Conservation (phyloP, 2,329 filamentous ascomycete genomes). For the Coniella vitis region DNA sequence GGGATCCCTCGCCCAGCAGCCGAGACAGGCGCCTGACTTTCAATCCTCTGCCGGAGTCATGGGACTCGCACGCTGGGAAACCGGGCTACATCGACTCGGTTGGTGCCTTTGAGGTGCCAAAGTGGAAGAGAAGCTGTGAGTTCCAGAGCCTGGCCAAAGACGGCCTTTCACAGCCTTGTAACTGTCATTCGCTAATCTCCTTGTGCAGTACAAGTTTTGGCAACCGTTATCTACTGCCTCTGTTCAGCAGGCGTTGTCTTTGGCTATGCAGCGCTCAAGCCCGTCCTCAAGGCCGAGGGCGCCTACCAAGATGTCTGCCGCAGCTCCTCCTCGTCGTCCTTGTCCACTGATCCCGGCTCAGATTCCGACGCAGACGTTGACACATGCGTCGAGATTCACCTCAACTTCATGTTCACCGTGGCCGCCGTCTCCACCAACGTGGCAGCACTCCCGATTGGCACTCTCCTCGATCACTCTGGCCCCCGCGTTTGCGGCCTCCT, state of each 20-base stretch:
- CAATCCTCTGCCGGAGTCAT: constrained; percentile 47
- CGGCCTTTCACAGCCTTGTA: too few species aligned
- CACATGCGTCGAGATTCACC: constrained; percentile 49
- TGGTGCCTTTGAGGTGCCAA: constrained; percentile 47
- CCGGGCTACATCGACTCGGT: constrained; percentile 39
- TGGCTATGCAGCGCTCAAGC: constrained; percentile 79
- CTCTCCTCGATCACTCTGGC: constrained; percentile 75
- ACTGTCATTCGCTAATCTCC: too few species aligned
- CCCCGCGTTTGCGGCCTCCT: constrained; percentile 69
- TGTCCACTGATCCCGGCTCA: too few species aligned
- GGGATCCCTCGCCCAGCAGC: constrained; percentile 39
- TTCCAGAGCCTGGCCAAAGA: constrained; percentile 17
- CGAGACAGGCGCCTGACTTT: constrained; percentile 45
- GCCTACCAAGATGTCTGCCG: constrained; percentile 61
- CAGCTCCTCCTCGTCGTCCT: neutral
- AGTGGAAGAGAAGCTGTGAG: constrained; percentile 48
- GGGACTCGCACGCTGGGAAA: constrained; percentile 36
- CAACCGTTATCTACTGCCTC: constrained; percentile 33
- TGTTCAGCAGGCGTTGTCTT: constrained; percentile 74
- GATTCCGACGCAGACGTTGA: constrained; percentile 23
- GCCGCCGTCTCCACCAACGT: constrained; percentile 86
- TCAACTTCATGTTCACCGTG: constrained; percentile 90
- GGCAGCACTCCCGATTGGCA: constrained; percentile 76
- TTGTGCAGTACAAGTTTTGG: constrained; percentile 31
- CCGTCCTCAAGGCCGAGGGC: constrained; percentile 65